Conservation (phyloP, 2,329 filamentous ascomycete genomes). For the Madurella mycetomatis region DNA sequence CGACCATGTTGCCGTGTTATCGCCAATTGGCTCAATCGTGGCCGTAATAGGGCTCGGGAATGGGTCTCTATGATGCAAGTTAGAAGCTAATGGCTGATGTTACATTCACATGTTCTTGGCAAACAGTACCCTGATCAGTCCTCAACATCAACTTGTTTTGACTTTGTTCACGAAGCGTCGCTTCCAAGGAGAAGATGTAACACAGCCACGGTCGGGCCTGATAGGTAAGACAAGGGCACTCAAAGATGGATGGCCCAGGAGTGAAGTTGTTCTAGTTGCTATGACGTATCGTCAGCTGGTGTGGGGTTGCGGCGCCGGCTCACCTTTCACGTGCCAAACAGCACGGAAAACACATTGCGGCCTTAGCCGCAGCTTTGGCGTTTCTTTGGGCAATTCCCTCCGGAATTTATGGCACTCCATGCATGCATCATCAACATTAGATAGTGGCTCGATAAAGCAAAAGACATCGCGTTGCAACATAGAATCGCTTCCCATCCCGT, state of each 20-base stretch:
- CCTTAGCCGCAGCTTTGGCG: neutral
- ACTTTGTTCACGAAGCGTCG: no score
- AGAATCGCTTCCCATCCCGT: neutral
- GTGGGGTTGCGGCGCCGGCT: neutral
- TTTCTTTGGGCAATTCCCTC: neutral
- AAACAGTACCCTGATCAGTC: no score
- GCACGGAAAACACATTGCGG: neutral
- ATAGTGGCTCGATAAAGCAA: neutral
- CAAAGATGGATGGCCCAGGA: no score
- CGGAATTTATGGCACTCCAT: neutral
- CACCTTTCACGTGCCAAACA: neutral
- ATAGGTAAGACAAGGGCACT: no score
- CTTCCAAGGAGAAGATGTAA: no score
- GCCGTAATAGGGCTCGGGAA: neutral
- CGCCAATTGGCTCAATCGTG: neutral
- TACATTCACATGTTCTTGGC: no score
- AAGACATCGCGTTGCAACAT: neutral
- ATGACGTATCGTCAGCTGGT: neutral
- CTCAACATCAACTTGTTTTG: no score
- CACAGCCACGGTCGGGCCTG: no score
- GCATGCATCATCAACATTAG: neutral
- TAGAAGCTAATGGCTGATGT: no score
- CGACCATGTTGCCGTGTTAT: slow-evolving; percentile 32
- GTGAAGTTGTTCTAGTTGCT: no score
- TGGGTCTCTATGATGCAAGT: neutral